Conservation (phyloP, 2,329 filamentous ascomycete genomes). For the Cercospora berteroae region DNA sequence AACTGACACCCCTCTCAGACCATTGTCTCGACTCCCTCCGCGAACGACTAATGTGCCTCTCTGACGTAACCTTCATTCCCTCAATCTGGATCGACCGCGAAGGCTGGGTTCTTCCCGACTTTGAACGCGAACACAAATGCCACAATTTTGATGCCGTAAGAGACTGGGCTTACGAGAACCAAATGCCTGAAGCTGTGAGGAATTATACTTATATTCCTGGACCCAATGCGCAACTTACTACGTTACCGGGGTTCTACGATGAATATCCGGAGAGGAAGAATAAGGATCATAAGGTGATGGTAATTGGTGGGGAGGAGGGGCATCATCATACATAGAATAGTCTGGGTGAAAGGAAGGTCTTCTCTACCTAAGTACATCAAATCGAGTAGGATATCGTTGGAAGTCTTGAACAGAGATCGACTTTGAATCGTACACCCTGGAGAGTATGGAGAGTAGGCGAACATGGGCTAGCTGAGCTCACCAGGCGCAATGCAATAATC, state of each 20-base stretch:
- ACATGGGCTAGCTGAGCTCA: too few relatives aligned
- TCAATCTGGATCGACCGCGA: conserved; percentile 8
- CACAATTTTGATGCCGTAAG: neutral
- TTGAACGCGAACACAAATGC: conserved; percentile 10
- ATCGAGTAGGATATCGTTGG: too few relatives aligned
- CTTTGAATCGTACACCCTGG: too few relatives aligned
- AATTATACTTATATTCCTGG: neutral
- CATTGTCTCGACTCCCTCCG: conserved; percentile 10
- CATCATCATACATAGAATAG: neutral
- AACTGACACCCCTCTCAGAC: neutral
- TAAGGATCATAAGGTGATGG: neutral
- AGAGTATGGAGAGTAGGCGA: too few relatives aligned
- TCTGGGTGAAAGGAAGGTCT: too few relatives aligned
- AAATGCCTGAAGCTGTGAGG: neutral
- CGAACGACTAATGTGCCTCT: conserved; percentile 1
- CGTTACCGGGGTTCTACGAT: neutral
- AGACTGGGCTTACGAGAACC: neutral
- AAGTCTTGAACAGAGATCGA: too few relatives aligned
- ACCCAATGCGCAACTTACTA: neutral
- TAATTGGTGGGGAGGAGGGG: neutral
- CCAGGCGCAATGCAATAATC: too few relatives aligned
- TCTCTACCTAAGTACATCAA: too few relatives aligned
- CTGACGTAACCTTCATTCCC: neutral
- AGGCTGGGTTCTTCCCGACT: conserved; percentile 2
- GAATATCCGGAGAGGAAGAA: neutral